Evolutionary conservation across 164 flowering plant genomes (phyloP).

Genomic region (Liquidambar formosana): DNA sequence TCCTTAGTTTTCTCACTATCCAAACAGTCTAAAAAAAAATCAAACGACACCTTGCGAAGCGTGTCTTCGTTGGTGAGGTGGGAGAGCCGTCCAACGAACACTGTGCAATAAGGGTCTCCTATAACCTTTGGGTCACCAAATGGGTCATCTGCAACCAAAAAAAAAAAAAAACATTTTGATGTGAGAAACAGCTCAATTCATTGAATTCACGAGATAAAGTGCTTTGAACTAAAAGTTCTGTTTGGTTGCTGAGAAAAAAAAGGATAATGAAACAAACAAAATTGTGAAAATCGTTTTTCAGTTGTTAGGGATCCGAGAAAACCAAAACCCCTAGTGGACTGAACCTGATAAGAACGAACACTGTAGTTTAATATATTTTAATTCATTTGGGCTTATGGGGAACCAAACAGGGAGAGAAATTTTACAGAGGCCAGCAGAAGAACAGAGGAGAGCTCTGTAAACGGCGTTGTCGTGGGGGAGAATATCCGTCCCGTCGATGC

Average conservation of each 20-base stretch:
- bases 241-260: not conserved
- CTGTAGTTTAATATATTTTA: not conserved
- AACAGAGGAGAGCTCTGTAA: constrained; percentile 86
- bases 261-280: not conserved
- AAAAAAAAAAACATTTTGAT: not conserved
- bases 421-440: constrained; percentile 79
- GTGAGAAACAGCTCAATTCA: not conserved
- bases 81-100: constrained; percentile 85
- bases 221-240: not conserved
- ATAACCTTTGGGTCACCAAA: constrained; percentile 77
- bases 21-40: not conserved
- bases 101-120: constrained; percentile 84
- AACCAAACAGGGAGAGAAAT: not conserved
- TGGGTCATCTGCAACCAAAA: constrained; percentile 69
- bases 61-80: constrained; percentile 70
- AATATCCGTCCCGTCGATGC: constrained; percentile 91
- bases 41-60: constrained; percentile 53
- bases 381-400: not conserved
- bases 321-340: no score
- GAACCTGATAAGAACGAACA: no score
- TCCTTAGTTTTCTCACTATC: not conserved
- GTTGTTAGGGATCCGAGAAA: no score
- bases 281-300: not conserved
- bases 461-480: constrained; percentile 88
- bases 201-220: not conserved